phyloP scores from a whole-genome alignment of 1,284 basidiomycete genomes.

The Neonothopanus nambi region DNA sequence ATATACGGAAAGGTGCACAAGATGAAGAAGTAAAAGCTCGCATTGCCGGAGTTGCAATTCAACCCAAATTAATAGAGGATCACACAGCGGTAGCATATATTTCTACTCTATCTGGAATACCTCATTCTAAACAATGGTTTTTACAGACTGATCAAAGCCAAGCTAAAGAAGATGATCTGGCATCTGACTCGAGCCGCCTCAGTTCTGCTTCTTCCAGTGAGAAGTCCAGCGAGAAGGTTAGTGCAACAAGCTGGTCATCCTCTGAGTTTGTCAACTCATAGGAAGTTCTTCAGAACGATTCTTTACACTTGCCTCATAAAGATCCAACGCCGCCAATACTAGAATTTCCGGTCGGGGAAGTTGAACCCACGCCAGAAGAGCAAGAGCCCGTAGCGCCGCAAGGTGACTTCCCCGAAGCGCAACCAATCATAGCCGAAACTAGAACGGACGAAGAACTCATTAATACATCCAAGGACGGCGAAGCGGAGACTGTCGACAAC shows the following conservation, averaged over 20 bases:
- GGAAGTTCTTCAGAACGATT: too few relatives aligned
- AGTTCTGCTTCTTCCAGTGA: slow-evolving; percentile 32
- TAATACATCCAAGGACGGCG: neutral
- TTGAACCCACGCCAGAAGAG: neutral
- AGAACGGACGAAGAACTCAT: neutral
- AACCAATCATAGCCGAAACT: neutral
- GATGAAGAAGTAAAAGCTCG: neutral
- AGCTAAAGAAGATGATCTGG: slow-evolving; percentile 13
- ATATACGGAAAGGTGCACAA: slow-evolving; percentile 49
- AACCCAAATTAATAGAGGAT: too few relatives aligned
- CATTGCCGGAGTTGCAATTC: too few relatives aligned
- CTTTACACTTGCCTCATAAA: too few relatives aligned
- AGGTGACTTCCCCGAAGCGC: slow-evolving; percentile 28
- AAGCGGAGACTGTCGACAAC: slow-evolving; percentile 11
- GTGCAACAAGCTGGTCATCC: slow-evolving; percentile 43
- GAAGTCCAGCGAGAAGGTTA: slow-evolving; percentile 40
- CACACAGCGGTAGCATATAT: slow-evolving; percentile 28
- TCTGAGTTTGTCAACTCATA: neutral
- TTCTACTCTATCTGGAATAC: too few relatives aligned
- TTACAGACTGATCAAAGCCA: neutral
- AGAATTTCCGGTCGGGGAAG: too few relatives aligned
- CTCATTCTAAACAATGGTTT: too few relatives aligned
- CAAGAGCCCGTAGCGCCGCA: neutral
- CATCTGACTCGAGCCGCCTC: slow-evolving; percentile 1
- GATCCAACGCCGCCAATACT: too few relatives aligned